Evolutionary conservation across 192 early-diverging fungal genomes (phyloP).

Genomic region (Coemansia sp.): DNA sequence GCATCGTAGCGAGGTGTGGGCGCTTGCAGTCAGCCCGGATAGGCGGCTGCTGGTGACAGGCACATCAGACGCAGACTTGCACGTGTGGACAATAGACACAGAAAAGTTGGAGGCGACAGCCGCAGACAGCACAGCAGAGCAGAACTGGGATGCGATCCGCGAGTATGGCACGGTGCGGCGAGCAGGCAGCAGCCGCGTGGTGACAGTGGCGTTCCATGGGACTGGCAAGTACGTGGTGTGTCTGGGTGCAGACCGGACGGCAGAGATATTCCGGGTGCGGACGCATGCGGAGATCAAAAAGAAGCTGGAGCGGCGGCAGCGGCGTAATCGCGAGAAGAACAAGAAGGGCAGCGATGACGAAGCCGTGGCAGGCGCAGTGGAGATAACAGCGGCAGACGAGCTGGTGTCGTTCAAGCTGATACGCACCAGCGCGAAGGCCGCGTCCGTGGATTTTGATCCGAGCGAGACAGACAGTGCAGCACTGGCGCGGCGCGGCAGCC

Average conservation of each 20-base stretch:
- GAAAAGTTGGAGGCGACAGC: conserved; percentile 22
- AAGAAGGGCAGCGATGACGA: conserved; percentile 51
- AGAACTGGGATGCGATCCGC: conserved; percentile 64
- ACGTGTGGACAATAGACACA: conserved; percentile 81
- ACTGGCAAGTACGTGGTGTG: conserved; percentile 74
- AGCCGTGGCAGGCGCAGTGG: conserved; percentile 10
- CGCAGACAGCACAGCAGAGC: conserved; percentile 16
- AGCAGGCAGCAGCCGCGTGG: conserved; percentile 76
- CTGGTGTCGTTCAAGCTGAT: conserved; percentile 70
- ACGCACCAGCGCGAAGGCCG: conserved; percentile 72
- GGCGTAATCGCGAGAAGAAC: conserved; percentile 73
- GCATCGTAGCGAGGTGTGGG: conserved; percentile 95
- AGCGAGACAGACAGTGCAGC: conserved; percentile 21
- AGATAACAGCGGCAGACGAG: conserved; percentile 72
- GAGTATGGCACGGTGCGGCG: conserved; percentile 76
- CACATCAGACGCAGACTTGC: conserved; percentile 77
- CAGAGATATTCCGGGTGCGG: conserved; percentile 82
- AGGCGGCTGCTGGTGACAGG: conserved; percentile 76
- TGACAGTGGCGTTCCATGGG: conserved; percentile 77
- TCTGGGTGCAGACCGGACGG: conserved; percentile 72
- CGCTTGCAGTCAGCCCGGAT: conserved; percentile 67
- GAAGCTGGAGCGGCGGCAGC: conserved; percentile 74
- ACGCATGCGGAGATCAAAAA: conserved; percentile 79
- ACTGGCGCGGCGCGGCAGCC: conserved; percentile 24
- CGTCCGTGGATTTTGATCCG: conserved; percentile 60